phyloP scores from a whole-genome alignment of 2,329 filamentous ascomycete species.

The Sordariomycetes sp. region DNA sequence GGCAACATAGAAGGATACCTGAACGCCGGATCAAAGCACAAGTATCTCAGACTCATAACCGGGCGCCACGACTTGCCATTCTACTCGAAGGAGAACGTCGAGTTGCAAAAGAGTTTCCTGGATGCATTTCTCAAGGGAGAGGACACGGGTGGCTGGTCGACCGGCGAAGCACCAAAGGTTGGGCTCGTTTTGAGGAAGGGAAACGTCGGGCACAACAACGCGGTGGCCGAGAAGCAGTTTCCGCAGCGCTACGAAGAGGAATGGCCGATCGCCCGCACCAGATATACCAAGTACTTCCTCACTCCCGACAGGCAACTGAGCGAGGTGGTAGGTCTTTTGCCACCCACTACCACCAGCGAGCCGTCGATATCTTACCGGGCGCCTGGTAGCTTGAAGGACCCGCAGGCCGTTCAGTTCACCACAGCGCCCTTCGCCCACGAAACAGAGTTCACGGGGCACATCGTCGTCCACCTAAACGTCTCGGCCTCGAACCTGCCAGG shows the following conservation, averaged over 20 bases:
- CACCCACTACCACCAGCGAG: too few species aligned
- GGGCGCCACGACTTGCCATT: slow-evolving; percentile 64
- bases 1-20: slow-evolving; percentile 58
- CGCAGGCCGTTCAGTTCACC: slow-evolving; percentile 44
- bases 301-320: slow-evolving; percentile 25
- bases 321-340: too few species aligned
- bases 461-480: slow-evolving; percentile 53
- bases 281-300: slow-evolving; percentile 39
- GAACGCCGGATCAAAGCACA: slow-evolving; percentile 53
- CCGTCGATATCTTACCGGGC: slow-evolving; percentile 45
- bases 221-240: slow-evolving; percentile 20
- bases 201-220: slow-evolving; percentile 40
- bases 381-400: slow-evolving; percentile 43
- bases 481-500: slow-evolving; percentile 44
- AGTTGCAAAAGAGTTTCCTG: slow-evolving; percentile 56
- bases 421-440: slow-evolving; percentile 46
- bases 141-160: slow-evolving; percentile 48
- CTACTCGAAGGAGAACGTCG: slow-evolving; percentile 59
- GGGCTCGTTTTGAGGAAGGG: slow-evolving; percentile 48
- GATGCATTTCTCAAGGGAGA: slow-evolving; percentile 62
- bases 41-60: slow-evolving; percentile 59
- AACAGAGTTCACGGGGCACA: slow-evolving; percentile 59
- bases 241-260: slow-evolving; percentile 43
- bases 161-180: slow-evolving; percentile 45
- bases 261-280: slow-evolving; percentile 57